Evolutionary conservation across 129 eudicot genomes (phyloP).

Genomic region (Centrapalus pauciflorus): DNA sequence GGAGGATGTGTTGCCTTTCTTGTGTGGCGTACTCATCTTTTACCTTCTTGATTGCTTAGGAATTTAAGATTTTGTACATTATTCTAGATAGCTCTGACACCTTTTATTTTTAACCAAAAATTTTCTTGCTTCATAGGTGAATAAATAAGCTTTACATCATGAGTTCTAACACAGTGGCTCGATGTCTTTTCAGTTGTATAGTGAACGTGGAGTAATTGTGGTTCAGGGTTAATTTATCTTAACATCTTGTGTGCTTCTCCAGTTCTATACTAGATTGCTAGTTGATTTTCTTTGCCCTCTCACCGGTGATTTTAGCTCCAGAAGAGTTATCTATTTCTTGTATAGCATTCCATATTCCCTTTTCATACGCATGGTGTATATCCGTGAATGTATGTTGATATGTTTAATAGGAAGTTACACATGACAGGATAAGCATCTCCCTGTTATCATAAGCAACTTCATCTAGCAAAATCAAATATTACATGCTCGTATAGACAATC

Average conservation of each 20-base stretch:
- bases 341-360: background rate
- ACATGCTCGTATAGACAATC: background rate
- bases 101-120: background rate
- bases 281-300: background rate
- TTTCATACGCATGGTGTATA: background rate
- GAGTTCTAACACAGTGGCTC: background rate
- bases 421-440: background rate
- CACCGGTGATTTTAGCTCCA: background rate
- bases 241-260: background rate
- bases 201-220: background rate
- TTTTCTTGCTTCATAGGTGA: background rate
- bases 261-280: background rate
- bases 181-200: background rate
- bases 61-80: background rate
- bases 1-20: background rate
- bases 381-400: background rate
- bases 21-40: background rate
- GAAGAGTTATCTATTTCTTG: background rate
- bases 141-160: background rate
- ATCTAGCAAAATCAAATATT: background rate
- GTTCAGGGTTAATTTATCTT: background rate
- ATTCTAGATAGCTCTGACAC: background rate
- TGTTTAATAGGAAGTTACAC: background rate
- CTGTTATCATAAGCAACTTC: background rate
- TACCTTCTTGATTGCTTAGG: background rate